phyloP scores from a whole-genome alignment of 1,284 basidiomycete species.

The Ceratobasidium sp. region DNA sequence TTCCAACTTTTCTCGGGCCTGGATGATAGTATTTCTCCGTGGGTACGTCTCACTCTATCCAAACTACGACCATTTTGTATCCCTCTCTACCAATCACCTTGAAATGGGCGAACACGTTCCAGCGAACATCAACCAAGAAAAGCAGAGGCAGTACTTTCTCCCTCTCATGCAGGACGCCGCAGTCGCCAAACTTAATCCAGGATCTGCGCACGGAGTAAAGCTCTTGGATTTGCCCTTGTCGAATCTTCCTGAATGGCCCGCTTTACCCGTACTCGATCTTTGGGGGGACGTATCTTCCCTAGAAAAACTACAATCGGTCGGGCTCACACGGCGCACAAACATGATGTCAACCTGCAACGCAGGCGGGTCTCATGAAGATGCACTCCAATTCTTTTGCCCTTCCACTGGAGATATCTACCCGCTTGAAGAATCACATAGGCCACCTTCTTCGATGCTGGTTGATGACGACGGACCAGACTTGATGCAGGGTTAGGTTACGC shows the following conservation, averaged over 20 bases:
- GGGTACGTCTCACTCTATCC: conserved; percentile 89
- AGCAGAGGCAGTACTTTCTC: conserved; percentile 71
- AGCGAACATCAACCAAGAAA: conserved; percentile 63
- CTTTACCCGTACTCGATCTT: conserved; percentile 74
- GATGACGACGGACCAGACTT: conserved; percentile 25
- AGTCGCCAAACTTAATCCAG: conserved; percentile 47
- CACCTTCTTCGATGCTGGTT: background rate
- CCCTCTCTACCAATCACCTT: conserved; percentile 85
- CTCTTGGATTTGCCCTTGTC: conserved; percentile 69
- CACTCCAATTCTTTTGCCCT: conserved; percentile 24
- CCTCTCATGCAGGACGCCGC: conserved; percentile 65
- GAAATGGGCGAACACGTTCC: conserved; percentile 83
- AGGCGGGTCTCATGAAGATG: conserved; percentile 6
- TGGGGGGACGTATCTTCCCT: conserved; percentile 66
- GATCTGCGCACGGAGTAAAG: conserved; percentile 50
- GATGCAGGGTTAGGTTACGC: conserved; percentile 19
- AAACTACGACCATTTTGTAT: conserved; percentile 74
- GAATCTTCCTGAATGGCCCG: conserved; percentile 64
- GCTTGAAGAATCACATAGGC: background rate
- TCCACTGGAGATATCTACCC: no score
- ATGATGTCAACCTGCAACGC: background rate
- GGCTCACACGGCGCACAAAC: conserved; percentile 5
- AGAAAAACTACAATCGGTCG: conserved; percentile 50
- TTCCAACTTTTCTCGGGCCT: background rate
- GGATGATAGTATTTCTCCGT: conserved; percentile 65